Base-by-base conservation (phyloP, 2,329 filamentous ascomycete genomes). In the Cordyceps cateniannulata region DNA sequence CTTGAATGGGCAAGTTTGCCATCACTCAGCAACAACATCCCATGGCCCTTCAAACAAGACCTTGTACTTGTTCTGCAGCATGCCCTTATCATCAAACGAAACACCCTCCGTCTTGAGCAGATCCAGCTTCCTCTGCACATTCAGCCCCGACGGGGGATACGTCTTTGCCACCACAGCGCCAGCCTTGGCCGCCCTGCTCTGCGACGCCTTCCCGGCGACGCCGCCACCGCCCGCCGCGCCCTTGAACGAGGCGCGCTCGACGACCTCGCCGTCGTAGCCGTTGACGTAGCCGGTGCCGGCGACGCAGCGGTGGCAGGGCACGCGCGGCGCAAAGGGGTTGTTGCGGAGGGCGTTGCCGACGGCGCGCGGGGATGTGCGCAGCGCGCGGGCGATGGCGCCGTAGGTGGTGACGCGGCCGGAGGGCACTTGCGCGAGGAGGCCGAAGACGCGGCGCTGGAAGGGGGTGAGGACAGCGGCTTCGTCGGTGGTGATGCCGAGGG, bases 341-440 rank as follows among this genome's bases (percentile, higher is more conserved):
- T 62, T 62, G 53, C 60, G 60, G 6, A 62, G 60, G 54, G 60
- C 60, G 48, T 62, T 62, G 60, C 60, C 60, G 53, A 62, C 60
- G 60, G 60, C 60, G 60, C 60, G 60, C 12, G 60, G 60, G 38
- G 60, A 62, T 47, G 54, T 62, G 54, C 29, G 25, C 32, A 62
- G 60, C 7, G 60, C 54, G 25, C 40, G 32, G 20, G 60, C 60
- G 22, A 62, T n/a, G 54, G 47, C 53, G 40, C 53, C 54, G 54
- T 62, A 62, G 3, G 60, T 62, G 53, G 60, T 62, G 45, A 62
- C 60, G 54, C 60, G 60, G 38, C 60, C 60, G 25, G 53, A 35
- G 54, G 60, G 60, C 7, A 62, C 53, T 40, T 62, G 53, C 27
- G 20, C 14, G 20, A 62, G 54, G 20, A 62, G 60, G 38, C 40